Base-by-base conservation (phyloP, 2,329 filamentous ascomycete species). In the Capronia coronata region DNA sequence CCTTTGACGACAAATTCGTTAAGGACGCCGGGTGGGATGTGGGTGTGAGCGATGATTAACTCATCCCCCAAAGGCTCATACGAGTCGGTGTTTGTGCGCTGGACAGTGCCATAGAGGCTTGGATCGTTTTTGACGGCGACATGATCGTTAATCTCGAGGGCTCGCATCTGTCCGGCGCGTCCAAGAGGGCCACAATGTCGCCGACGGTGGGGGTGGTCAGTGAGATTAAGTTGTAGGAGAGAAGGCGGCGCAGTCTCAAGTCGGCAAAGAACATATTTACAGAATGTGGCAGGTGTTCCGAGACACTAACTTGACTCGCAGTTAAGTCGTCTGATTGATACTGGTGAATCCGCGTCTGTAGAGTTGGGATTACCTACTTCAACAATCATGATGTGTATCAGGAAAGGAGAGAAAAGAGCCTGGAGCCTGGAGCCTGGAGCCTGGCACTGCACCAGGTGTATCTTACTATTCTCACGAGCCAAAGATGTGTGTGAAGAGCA, bases 91-190 rank as follows among this genome's bases (percentile, higher is more conserved):
- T 46, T 47, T 2, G 59, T 67, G 25, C 65, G 60, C 54, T 74
- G 72, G 7, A 77, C 66, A 14, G 71, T 66, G 38, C 71, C 75
- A 23, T 75, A 62, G 49, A 66, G 63, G 55, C 61, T 61, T 30
- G 58, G 61, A 62, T 72, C 65, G 51, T 59, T 55, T 40, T 64
- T 67, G 41, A 71, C 64, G 44, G 63, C 64, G 50, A 70, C 66
- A 38, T 68, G 68, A 58, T 74, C 71, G 56, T 71, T 52, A 6
- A 59, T 14, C 29, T 56, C 50, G 32, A 62, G 46, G 10, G 21
- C 41, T 27, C 49, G 49, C 58, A 61, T 61, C 53, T 41, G 50
- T 46, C 46, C 45, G 35, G 30, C 32, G 22, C 4, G 21, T 46
- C 18, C n/a, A 43, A 30, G 23, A 43, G 13, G 19, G 8, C 21